Base-by-base conservation (phyloP, 805 yeast species). In the Yamadazyma tumulicola region DNA sequence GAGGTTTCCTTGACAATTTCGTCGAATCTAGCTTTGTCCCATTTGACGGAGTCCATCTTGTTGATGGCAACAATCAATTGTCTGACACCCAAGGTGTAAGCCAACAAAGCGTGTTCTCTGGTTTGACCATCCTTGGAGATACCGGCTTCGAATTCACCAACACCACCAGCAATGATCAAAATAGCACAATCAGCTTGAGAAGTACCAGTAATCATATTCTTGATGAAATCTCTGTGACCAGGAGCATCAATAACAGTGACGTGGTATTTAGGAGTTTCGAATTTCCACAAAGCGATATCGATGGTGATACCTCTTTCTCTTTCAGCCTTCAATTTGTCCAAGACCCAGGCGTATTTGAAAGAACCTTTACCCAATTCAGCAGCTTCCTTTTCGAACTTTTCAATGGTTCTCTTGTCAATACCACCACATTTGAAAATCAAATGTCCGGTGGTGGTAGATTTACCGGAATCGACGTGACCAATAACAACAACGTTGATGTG, bases 401-500 rank as follows among this genome's bases (percentile, higher is more conserved):
- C 96, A 66, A 87, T 87, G 70, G 96, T 88, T 81, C 96, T 85
- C 86, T 87, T 88, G 78, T 88, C 96, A 62, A 86, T 86, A 83
- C 94, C 96, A 85, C 97, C 96, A 79, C 96, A 89, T 91, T 88
- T 88, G 95, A 70, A 89, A 69, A 89, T 88, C 76, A 89, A 85
- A 83, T 89, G 97, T 75, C 97, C 97, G 71, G 97, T 89, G 75
- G 97, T 91, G 68, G 97, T 89, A 52, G 97, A 91, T 40, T 54
- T 59, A 62, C 70, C 70, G 63, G 97, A 89, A 77, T 91, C 97
- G 97, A 93, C 97, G 95, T 91, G 97, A 76, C 97, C 98, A 74
- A 91, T 91, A 70, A 93, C 97, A 74, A 93, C 98, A 77, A 91
- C 95, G 96, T 91, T 91, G 79, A 91, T 85, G 85, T 91, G 97